Percentiles rank a stretch among this genome's conserved stretches.
These are phyloP conservation scores for Chytriomyces sp. DNA, from an alignment of 192 early-diverging fungal species.

Conservation along the genomic window DNA sequence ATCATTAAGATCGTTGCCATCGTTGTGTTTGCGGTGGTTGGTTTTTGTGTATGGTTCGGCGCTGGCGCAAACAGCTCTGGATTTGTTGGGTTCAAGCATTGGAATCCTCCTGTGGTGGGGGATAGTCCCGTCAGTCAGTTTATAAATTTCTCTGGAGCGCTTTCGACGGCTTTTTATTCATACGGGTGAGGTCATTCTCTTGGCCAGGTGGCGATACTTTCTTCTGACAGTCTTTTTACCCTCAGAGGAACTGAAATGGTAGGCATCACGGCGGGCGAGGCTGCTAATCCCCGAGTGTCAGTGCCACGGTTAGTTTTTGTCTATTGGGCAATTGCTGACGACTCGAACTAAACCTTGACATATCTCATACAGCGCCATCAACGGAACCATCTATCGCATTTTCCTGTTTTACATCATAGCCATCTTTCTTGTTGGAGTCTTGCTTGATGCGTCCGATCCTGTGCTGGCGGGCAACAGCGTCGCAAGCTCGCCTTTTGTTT, in stretches of 20 bases:
- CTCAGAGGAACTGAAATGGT: constrained; percentile 66
- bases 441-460: constrained; percentile 68
- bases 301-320: too few species aligned
- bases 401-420: constrained; percentile 70
- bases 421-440: constrained; percentile 71
- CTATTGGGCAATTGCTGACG: too few species aligned
- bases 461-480: constrained; percentile 53
- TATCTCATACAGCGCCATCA: too few species aligned
- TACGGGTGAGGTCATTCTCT: too few species aligned
- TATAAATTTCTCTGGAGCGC: constrained; percentile 66
- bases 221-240: too few species aligned
- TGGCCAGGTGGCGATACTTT: too few species aligned
- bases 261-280: constrained; percentile 87
- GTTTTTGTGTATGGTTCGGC: constrained; percentile 63
- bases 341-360: too few species aligned
- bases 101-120: constrained; percentile 23
- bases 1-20: constrained; percentile 83
- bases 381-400: constrained; percentile 76
- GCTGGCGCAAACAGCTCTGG: constrained; percentile 52
- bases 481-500: constrained; percentile 64
- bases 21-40: constrained; percentile 80
- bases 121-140: constrained; percentile 21
- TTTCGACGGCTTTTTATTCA: constrained; percentile 70
- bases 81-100: constrained; percentile 13
- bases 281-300: constrained; percentile 74